phyloP scores from a whole-genome alignment of 306 rosid species.

The Hippophae tibetana region DNA sequence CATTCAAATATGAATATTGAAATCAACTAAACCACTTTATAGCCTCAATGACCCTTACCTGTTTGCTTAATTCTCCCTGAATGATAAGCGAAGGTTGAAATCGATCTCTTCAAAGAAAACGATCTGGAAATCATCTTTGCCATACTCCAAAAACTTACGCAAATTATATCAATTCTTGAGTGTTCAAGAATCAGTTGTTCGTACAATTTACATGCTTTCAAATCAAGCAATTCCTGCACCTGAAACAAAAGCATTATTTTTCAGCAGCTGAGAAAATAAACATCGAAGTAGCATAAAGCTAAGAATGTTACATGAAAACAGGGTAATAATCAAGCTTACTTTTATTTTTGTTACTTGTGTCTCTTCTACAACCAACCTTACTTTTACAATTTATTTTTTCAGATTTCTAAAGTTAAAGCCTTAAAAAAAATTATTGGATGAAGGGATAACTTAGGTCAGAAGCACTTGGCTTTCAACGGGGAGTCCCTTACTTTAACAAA shows the following conservation, averaged over 20 bases:
- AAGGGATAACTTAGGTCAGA: too few species aligned
- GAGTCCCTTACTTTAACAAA: too few species aligned
- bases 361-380: too few species aligned
- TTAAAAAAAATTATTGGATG: too few species aligned
- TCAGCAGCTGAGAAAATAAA: not conserved
- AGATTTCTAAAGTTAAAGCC: too few species aligned
- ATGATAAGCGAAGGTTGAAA: conserved; percentile 48
- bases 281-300: not conserved
- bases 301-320: too few species aligned
- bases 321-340: too few species aligned
- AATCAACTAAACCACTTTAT: too few species aligned
- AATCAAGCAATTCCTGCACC: not conserved
- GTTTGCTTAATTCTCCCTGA: conserved; percentile 70
- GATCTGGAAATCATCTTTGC: conserved; percentile 28
- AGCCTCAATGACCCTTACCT: conserved; percentile 25
- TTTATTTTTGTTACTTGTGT: too few species aligned
- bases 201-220: not conserved
- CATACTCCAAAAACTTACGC: not conserved
- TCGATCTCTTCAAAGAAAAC: conserved; percentile 33
- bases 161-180: not conserved
- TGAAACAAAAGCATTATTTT: not conserved
- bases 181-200: not conserved
- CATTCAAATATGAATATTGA: conserved; percentile 8
- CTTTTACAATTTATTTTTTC: too few species aligned
- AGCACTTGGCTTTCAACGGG: too few species aligned